phyloP scores from a whole-genome alignment of 2,329 filamentous ascomycete genomes.

The Xylaria arbuscula region DNA sequence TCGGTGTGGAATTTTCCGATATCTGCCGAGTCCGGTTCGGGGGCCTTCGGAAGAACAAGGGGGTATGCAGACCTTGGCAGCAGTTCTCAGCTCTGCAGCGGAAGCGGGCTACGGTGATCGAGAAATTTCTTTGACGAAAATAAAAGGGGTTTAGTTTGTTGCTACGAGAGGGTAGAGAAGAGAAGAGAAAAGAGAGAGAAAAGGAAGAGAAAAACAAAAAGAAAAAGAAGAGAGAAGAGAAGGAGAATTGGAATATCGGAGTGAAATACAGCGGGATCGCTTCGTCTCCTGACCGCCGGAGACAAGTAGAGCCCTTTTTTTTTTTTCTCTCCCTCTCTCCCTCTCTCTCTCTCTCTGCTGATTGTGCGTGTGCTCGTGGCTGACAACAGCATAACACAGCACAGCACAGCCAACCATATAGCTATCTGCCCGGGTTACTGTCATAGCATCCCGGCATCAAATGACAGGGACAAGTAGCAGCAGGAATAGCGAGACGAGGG shows the following conservation, averaged over 20 bases:
- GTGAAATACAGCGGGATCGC: background rate
- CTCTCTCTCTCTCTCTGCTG: no score
- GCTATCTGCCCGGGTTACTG: no score
- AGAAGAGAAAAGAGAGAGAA: background rate
- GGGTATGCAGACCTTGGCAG: conserved; percentile 26
- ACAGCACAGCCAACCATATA: no score
- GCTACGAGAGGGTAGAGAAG: no score
- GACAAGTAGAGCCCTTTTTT: background rate
- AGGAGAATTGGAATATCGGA: conserved; percentile 1
- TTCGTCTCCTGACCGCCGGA: background rate
- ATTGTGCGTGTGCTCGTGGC: conserved; percentile 20
- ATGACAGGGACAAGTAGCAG: no score
- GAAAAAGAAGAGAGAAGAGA: background rate
- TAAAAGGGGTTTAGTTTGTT: conserved; percentile 1
- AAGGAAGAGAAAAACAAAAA: background rate
- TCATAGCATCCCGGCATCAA: conserved; percentile 13
- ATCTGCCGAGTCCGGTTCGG: conserved; percentile 38
- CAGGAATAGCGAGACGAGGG: conserved; percentile 1
- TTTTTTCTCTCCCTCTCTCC: background rate
- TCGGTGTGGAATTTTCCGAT: conserved; percentile 25
- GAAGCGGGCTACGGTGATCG: background rate
- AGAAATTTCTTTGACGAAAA: background rate
- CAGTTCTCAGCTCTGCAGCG: background rate
- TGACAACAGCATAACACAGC: no score
- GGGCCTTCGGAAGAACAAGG: conserved; percentile 31